phyloP scores from a whole-genome alignment of 768 basidiomycete genomes.

The Panellus pusillus region DNA sequence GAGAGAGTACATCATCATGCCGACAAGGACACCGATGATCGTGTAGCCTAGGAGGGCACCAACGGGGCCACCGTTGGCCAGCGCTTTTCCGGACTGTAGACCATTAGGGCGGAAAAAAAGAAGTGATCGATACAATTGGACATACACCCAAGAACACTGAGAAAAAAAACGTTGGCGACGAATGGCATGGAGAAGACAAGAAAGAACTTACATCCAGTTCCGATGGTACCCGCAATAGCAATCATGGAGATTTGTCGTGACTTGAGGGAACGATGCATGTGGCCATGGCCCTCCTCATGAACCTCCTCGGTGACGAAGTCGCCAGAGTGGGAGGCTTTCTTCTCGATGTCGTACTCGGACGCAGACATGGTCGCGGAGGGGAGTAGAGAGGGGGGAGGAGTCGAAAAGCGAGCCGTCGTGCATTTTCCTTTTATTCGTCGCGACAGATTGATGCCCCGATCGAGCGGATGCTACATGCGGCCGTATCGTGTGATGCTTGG shows the following conservation, averaged over 20 bases:
- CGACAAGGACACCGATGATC: slow-evolving; percentile 39
- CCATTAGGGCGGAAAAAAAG: background rate
- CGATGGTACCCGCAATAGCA: slow-evolving; percentile 27
- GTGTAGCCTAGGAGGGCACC: slow-evolving; percentile 45
- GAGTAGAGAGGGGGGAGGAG: background rate
- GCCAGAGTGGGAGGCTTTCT: slow-evolving; percentile 15
- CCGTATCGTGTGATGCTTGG: no score
- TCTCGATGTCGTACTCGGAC: slow-evolving; percentile 22
- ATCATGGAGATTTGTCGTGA: slow-evolving; percentile 38
- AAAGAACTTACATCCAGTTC: slow-evolving; percentile 34
- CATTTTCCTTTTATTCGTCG: background rate
- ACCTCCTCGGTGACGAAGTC: slow-evolving; percentile 18
- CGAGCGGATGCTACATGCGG: background rate
- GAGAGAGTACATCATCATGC: slow-evolving; percentile 31
- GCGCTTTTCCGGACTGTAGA: slow-evolving; percentile 28
- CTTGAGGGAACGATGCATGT: slow-evolving; percentile 31
- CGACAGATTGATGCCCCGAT: background rate
- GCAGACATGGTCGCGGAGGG: background rate
- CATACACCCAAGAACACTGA: slow-evolving; percentile 19
- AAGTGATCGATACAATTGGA: background rate
- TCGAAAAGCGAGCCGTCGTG: background rate
- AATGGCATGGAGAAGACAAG: background rate
- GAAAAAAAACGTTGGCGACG: background rate
- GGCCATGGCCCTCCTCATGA: slow-evolving; percentile 5
- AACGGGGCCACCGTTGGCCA: slow-evolving; percentile 45